Percentiles rank a stretch among this genome's conserved stretches.
These are phyloP conservation scores for Trichoderma sp. DNA, from an alignment of 2,329 filamentous ascomycete genomes.

Conservation along the genomic window DNA sequence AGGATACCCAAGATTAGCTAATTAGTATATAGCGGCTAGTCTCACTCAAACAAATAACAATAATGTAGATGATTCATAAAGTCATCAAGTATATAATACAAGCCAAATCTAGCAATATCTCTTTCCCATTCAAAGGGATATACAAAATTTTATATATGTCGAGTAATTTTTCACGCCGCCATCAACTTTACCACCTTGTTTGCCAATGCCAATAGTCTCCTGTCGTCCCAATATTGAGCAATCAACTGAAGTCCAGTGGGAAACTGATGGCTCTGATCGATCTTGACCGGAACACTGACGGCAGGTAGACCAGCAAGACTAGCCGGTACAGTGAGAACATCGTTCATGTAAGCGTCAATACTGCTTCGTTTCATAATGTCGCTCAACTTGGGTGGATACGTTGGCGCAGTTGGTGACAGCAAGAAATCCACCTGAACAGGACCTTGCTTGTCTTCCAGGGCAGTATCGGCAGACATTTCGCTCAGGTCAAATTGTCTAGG, in stretches of 20 bases:
- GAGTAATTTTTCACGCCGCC: conserved; percentile 12
- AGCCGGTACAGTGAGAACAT: conserved; percentile 93
- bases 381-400: conserved; percentile 65
- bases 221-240: conserved; percentile 79
- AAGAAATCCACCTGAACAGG: conserved; percentile 77
- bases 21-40: neutral
- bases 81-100: conserved; percentile 3
- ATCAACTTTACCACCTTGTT: conserved; percentile 42
- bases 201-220: conserved; percentile 61
- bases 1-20: neutral
- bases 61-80: neutral
- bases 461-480: conserved; percentile 57
- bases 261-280: conserved; percentile 34
- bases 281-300: conserved; percentile 69
- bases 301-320: conserved; percentile 90
- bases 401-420: conserved; percentile 83
- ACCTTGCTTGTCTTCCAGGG: conserved; percentile 57
- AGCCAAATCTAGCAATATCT: neutral
- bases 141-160: neutral
- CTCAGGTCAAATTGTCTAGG: conserved; percentile 57
- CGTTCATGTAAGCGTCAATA: conserved; percentile 85
- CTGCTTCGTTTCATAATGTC: conserved; percentile 57
- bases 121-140: neutral
- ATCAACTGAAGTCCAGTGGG: conserved; percentile 70
- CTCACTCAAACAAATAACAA: neutral